Conservation (phyloP, 2,329 filamentous ascomycete species). For the Fusarium cicatricum region DNA sequence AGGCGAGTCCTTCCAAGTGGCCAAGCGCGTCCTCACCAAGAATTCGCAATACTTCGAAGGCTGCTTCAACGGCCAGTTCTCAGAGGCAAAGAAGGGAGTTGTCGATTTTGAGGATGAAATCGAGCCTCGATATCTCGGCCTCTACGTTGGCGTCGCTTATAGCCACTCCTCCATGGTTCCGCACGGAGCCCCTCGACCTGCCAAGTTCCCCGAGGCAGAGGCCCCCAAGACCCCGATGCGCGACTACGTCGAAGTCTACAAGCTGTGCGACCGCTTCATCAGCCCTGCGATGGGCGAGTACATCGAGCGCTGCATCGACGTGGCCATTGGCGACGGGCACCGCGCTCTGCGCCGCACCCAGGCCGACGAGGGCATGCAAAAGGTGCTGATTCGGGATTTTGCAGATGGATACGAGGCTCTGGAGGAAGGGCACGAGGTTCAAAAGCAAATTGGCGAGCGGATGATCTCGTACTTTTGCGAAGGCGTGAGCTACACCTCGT, state of each 20-base stretch:
- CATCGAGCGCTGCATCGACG: conserved; percentile 43
- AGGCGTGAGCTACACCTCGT: conserved; percentile 42
- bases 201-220: conserved; percentile 39
- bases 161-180: conserved; percentile 47
- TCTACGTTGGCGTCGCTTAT: conserved; percentile 48
- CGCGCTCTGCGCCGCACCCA: conserved; percentile 44
- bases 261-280: conserved; percentile 49
- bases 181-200: conserved; percentile 36
- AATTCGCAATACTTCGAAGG: conserved; percentile 48
- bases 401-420: conserved; percentile 48
- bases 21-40: conserved; percentile 43
- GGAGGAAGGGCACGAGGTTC: conserved; percentile 29
- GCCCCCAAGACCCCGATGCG: conserved; percentile 40
- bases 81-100: conserved; percentile 40
- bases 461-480: conserved; percentile 48
- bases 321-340: conserved; percentile 45
- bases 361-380: conserved; percentile 41
- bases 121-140: conserved; percentile 45
- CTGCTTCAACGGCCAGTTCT: conserved; percentile 41
- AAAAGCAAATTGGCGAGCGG: conserved; percentile 33
- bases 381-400: conserved; percentile 45
- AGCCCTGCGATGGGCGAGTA: conserved; percentile 43
- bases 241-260: conserved; percentile 49
- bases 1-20: conserved; percentile 43
- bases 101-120: conserved; percentile 45